Conservation (phyloP, 2,329 filamentous ascomycete genomes). For the Fusarium pseudocircinatum region DNA sequence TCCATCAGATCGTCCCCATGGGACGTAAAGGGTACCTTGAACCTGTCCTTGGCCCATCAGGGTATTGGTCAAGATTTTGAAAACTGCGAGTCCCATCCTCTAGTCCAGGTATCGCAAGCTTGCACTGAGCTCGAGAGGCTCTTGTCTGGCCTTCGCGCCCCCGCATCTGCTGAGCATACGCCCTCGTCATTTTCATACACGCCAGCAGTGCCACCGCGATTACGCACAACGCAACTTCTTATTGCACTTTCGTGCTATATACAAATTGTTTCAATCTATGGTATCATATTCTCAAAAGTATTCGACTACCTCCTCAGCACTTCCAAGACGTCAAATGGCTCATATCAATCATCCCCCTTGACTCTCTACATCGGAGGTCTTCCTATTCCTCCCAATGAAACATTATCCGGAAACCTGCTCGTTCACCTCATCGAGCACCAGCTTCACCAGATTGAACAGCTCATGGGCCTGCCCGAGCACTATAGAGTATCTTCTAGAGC, state of each 20-base stretch:
- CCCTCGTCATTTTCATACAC: background rate
- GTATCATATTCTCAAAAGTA: slow-evolving; percentile 4
- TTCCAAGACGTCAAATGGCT: background rate
- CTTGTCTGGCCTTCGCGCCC: background rate
- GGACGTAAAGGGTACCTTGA: slow-evolving; percentile 58
- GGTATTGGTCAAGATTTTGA: background rate
- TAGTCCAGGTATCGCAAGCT: background rate
- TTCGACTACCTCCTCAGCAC: background rate
- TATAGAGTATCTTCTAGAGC: slow-evolving; percentile 6
- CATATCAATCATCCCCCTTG: background rate
- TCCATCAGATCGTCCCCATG: background rate
- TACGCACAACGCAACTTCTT: slow-evolving; percentile 6
- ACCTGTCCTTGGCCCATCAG: slow-evolving; percentile 60
- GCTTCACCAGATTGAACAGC: slow-evolving; percentile 9
- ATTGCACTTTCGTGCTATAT: slow-evolving; percentile 13
- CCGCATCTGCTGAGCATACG: background rate
- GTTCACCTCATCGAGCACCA: slow-evolving; percentile 8
- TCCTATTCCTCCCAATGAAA: background rate
- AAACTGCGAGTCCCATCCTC: background rate
- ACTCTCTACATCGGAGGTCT: background rate
- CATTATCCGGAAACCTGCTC: slow-evolving; percentile 1
- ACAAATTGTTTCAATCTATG: slow-evolving; percentile 14
- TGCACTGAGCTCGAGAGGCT: slow-evolving; percentile 1
- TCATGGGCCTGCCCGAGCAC: background rate
- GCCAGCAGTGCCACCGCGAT: background rate